phyloP scores from a whole-genome alignment of 2,329 filamentous ascomycete species.

The Nemania diffusa region DNA sequence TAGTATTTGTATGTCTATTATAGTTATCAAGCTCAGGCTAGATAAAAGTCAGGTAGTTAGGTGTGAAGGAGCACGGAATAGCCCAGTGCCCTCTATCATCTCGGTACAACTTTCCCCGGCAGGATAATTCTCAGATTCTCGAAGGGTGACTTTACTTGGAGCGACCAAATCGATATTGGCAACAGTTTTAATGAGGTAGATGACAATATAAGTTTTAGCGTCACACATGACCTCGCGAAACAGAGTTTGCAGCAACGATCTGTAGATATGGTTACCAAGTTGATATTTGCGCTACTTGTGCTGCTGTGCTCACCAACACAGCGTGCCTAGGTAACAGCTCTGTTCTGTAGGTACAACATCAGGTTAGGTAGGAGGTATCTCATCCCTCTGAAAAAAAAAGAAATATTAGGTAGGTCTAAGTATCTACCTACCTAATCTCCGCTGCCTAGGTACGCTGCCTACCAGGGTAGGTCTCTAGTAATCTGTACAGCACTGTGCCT shows the following conservation, averaged over 20 bases:
- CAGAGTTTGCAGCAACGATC: not conserved
- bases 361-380: not conserved
- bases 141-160: not conserved
- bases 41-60: too few relatives aligned
- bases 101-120: not conserved
- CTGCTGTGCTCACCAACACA: slow-evolving; percentile 4
- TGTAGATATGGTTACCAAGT: not conserved
- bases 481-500: not conserved
- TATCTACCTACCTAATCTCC: not conserved
- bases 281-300: slow-evolving; percentile 5
- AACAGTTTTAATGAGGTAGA: not conserved
- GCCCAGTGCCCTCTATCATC: not conserved
- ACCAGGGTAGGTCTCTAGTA: not conserved
- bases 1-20: too few relatives aligned
- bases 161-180: not conserved
- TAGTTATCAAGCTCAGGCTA: too few relatives aligned
- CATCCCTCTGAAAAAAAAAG: not conserved
- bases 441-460: not conserved
- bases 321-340: slow-evolving; percentile 1
- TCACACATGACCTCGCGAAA: slow-evolving; percentile 7
- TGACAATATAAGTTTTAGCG: slow-evolving; percentile 17
- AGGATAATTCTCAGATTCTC: not conserved
- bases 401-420: too few relatives aligned
- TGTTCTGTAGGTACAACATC: not conserved
- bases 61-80: not conserved